These are phyloP conservation scores for Gigaspora rosea DNA, from an alignment of 192 early-diverging fungal species.

Conservation along the genomic window DNA sequence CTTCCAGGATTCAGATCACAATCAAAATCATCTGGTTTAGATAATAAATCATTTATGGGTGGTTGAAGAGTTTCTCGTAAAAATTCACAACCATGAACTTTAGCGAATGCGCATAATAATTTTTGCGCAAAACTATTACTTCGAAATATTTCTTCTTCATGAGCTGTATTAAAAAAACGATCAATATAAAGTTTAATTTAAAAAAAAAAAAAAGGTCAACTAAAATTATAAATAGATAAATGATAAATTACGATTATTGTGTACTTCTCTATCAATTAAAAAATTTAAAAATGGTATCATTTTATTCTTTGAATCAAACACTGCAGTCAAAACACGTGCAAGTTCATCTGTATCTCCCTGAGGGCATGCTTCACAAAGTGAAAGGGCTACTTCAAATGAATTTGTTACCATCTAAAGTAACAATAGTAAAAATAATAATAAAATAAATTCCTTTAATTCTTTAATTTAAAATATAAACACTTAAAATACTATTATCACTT, in stretches of 20 bases:
- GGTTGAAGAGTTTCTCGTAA: conserved; percentile 78
- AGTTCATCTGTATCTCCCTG: conserved; percentile 89
- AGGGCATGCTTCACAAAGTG: conserved; percentile 80
- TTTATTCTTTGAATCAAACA: conserved; percentile 80
- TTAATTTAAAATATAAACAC: neutral
- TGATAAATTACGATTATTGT: conserved; percentile 38
- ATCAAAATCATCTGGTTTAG: conserved; percentile 62
- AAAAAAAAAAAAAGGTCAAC: neutral
- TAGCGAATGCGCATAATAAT: conserved; percentile 83
- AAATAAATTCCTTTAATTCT: neutral
- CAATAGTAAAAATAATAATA: conserved; percentile 8
- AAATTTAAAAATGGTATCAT: conserved; percentile 73
- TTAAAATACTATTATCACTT: conserved; percentile 11
- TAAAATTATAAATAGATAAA: too few species aligned
- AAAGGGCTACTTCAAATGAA: conserved; percentile 74
- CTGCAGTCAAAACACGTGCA: conserved; percentile 69
- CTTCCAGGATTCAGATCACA: conserved; percentile 90
- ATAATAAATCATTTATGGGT: conserved; percentile 67
- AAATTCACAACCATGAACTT: conserved; percentile 79
- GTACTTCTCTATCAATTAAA: conserved; percentile 83
- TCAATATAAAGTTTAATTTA: neutral
- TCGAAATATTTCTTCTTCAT: conserved; percentile 76
- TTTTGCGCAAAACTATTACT: conserved; percentile 88
- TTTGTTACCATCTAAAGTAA: conserved; percentile 57
- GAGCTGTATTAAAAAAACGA: neutral